Percentiles rank a stretch among this genome's conserved stretches.
These are phyloP conservation scores for Penicillium sumatraense DNA, from an alignment of 2,329 filamentous ascomycete species.

Conservation along the genomic window DNA sequence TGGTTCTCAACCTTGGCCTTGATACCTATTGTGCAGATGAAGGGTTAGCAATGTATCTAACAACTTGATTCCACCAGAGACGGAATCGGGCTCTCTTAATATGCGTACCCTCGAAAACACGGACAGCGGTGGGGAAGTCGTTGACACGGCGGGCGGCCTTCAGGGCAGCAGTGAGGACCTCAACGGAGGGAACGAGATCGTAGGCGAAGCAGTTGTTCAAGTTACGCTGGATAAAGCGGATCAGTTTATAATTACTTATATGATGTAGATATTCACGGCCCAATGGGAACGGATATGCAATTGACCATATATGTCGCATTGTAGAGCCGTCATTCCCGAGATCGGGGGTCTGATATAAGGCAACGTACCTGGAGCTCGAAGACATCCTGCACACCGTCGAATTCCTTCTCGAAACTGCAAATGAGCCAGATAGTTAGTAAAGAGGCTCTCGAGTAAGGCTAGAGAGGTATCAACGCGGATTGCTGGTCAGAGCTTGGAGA, in stretches of 20 bases:
- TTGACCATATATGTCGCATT: slow-evolving; percentile 20
- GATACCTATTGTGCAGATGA: slow-evolving; percentile 67
- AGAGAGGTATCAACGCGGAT: slow-evolving; percentile 6
- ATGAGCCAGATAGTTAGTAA: slow-evolving; percentile 45
- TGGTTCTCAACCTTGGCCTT: slow-evolving; percentile 99
- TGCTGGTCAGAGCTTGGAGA: slow-evolving; percentile 14
- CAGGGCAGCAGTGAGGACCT: slow-evolving; percentile 88
- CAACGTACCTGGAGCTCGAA: slow-evolving; percentile 95
- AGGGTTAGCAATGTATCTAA: slow-evolving; percentile 9
- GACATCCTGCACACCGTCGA: slow-evolving; percentile 94
- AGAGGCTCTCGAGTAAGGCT: slow-evolving; percentile 26
- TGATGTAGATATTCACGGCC: background rate
- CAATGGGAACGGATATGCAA: slow-evolving; percentile 3
- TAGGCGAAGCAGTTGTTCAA: slow-evolving; percentile 99
- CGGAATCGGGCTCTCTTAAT: too few species aligned
- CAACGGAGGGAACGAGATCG: slow-evolving; percentile 95
- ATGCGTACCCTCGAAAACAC: slow-evolving; percentile 91
- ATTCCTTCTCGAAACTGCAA: slow-evolving; percentile 97
- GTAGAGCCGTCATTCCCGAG: slow-evolving; percentile 18
- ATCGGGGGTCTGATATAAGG: slow-evolving; percentile 16
- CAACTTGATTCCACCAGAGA: too few species aligned
- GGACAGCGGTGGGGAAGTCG: slow-evolving; percentile 96
- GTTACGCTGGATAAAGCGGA: slow-evolving; percentile 67
- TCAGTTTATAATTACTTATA: slow-evolving; percentile 9
- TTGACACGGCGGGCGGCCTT: slow-evolving; percentile 95